Evolutionary conservation across 1,139 yeast genomes (phyloP), one percentile per base, ranked within the genome.

Genomic region (Geotrichum histeridarum): DNA sequence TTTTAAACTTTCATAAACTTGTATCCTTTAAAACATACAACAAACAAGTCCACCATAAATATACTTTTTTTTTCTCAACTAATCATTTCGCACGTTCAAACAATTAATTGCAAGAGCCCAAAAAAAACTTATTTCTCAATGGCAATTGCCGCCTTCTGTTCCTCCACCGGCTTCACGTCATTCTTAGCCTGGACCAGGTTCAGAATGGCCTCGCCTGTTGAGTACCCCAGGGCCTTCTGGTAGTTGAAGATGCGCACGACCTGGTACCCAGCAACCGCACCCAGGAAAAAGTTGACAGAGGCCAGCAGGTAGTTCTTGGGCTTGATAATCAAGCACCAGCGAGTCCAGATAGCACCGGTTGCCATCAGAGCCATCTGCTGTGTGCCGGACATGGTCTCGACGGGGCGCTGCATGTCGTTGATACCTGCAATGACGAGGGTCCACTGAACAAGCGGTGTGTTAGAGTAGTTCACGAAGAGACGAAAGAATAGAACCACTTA

Each of bases 331-430:
- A 90, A 81, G 35, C 97, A 91, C 99, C 99, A 93, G 70, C 99
- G 83, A 47, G 99, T 93, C 99, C 99, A 93, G 65, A 93, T 90
- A 54, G 81, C 82, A 55, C 98, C 99, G 1, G 99, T 93, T 49
- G 93, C 93, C 64, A 87, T 79, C 57, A 93, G 77, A 0, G 99
- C 96, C 59, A 86, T 70, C 70, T 88, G 96, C 71, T 93, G 99
- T 32, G 96, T 85, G 55, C 97, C 96, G 50, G 93, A 83, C 54
- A 93, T 76, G 65, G 85, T 85, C 67, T 91, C 97, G 43, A 89
- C 96, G 2, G 98, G 98, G 73, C 98, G 83, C 63, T 81, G 79
- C 59, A 86, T 75, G 71, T 93, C 99, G 67, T 78, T 84, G 57
- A 88, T 77, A 54, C 99, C 98, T 14, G 98, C 98, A 63, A 89